These are phyloP conservation scores for Lasiosphaeria miniovina DNA, from an alignment of 495 filamentous ascomycete genomes.

Conservation along the genomic window DNA sequence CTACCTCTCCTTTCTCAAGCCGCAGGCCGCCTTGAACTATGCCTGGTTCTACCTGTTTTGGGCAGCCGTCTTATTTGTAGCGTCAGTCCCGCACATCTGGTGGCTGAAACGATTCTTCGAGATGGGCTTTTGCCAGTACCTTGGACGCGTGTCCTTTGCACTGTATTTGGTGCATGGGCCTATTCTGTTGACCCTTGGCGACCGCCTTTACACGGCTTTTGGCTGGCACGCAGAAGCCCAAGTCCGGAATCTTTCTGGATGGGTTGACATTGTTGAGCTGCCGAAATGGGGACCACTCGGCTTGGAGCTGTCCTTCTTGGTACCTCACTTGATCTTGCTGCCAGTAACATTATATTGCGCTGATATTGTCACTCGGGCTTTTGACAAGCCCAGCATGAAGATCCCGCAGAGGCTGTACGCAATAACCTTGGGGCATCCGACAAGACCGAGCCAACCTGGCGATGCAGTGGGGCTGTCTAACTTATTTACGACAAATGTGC, in stretches of 20 bases:
- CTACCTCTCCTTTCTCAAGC: constrained; percentile 45
- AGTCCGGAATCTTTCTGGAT: constrained; percentile 34
- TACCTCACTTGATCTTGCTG: constrained; percentile 52
- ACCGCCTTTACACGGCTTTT: constrained; percentile 48
- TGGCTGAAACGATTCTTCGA: constrained; percentile 55
- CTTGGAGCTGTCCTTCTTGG: constrained; percentile 51
- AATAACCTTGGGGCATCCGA: constrained; percentile 21
- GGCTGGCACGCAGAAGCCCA: constrained; percentile 46
- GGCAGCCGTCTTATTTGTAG: constrained; percentile 55
- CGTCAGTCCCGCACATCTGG: constrained; percentile 42
- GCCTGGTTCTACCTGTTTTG: constrained; percentile 49
- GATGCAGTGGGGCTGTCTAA: background rate
- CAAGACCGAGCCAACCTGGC: constrained; percentile 11
- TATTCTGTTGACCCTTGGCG: constrained; percentile 46
- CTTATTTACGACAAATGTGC: too few relatives aligned
- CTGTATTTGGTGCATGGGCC: constrained; percentile 66
- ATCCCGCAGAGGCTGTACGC: constrained; percentile 54
- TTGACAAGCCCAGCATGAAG: constrained; percentile 56
- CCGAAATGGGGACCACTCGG: constrained; percentile 51
- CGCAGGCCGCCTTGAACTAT: constrained; percentile 49
- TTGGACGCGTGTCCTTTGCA: constrained; percentile 61
- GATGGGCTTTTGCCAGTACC: constrained; percentile 57
- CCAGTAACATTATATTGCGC: constrained; percentile 57
- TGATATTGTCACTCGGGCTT: constrained; percentile 50
- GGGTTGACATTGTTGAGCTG: constrained; percentile 47